Evolutionary conservation across 306 rosid genomes (phyloP).

Genomic region (Quercus variabilis): DNA sequence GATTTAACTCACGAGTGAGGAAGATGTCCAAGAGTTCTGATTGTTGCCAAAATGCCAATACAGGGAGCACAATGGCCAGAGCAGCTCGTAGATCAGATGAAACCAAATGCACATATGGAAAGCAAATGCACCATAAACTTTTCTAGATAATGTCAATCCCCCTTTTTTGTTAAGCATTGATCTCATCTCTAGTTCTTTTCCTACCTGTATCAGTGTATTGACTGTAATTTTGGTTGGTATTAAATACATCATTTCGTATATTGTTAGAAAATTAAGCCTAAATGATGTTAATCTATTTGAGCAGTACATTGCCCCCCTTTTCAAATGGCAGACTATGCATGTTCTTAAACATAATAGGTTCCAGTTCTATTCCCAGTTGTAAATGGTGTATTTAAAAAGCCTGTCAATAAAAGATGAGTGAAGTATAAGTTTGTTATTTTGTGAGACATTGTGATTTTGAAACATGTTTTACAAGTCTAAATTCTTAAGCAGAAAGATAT

Average conservation of each 20-base stretch:
- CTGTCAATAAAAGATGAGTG: constrained; percentile 13
- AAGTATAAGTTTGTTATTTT: neutral
- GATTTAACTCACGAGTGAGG: constrained; percentile 27
- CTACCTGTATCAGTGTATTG: constrained; percentile 22
- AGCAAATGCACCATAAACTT: constrained; percentile 46
- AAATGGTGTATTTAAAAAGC: neutral
- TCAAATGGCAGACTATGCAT: neutral
- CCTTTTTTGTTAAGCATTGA: constrained; percentile 15
- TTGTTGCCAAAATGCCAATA: constrained; percentile 41
- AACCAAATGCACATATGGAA: constrained; percentile 43
- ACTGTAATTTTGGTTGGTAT: constrained; percentile 16
- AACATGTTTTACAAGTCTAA: neutral
- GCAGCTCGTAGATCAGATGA: constrained; percentile 59
- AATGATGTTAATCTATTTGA: neutral
- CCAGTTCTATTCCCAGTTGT: neutral
- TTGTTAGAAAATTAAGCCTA: too few relatives aligned
- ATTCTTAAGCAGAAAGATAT: neutral
- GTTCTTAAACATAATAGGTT: constrained; percentile 13
- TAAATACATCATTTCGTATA: too few relatives aligned
- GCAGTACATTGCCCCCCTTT: neutral
- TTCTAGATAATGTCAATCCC: constrained; percentile 12
- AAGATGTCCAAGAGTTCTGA: constrained; percentile 78
- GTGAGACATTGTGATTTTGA: neutral
- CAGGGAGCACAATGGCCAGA: constrained; percentile 31
- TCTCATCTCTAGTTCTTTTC: constrained; percentile 19